These are phyloP conservation scores for Gynandropsis gynandra DNA, from an alignment of 345 rosid species.

Conservation along the genomic window DNA sequence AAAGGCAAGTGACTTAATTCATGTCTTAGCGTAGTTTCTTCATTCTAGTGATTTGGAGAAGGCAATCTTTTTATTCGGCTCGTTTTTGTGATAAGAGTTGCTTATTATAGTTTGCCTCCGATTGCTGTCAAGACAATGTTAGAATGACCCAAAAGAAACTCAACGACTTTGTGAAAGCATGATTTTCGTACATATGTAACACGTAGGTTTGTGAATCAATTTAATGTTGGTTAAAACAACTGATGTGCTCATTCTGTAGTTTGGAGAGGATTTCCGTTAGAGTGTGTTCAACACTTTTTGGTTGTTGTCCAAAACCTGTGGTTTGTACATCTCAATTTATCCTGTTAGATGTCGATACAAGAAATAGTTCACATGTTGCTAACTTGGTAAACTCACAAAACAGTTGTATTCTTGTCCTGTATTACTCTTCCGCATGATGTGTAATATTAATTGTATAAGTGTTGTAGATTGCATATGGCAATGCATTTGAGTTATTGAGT, in stretches of 20 bases:
- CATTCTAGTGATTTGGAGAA: neutral
- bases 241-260: slow-evolving; percentile 12
- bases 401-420: slow-evolving; percentile 5
- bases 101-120: slow-evolving; percentile 3
- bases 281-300: slow-evolving; percentile 5
- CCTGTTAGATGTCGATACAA: neutral
- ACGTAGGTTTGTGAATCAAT: slow-evolving; percentile 9
- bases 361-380: slow-evolving; percentile 5
- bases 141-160: slow-evolving; percentile 12
- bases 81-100: slow-evolving; percentile 7
- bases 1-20: slow-evolving; percentile 47
- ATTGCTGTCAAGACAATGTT: slow-evolving; percentile 13
- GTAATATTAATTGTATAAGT: neutral
- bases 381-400: slow-evolving; percentile 10
- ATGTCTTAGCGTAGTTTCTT: slow-evolving; percentile 15
- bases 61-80: slow-evolving; percentile 1
- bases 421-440: neutral
- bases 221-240: neutral
- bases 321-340: slow-evolving; percentile 6
- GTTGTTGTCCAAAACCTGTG: slow-evolving; percentile 11
- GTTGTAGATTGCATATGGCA: slow-evolving; percentile 8
- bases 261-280: slow-evolving; percentile 12
- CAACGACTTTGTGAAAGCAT: slow-evolving; percentile 14
- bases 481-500: slow-evolving; percentile 18
- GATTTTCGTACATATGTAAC: slow-evolving; percentile 6